Percentiles rank a stretch among this genome's conserved stretches.
Conservation (phyloP, 73 alveolate genomes). For the Symbiodinium natans region DNA sequence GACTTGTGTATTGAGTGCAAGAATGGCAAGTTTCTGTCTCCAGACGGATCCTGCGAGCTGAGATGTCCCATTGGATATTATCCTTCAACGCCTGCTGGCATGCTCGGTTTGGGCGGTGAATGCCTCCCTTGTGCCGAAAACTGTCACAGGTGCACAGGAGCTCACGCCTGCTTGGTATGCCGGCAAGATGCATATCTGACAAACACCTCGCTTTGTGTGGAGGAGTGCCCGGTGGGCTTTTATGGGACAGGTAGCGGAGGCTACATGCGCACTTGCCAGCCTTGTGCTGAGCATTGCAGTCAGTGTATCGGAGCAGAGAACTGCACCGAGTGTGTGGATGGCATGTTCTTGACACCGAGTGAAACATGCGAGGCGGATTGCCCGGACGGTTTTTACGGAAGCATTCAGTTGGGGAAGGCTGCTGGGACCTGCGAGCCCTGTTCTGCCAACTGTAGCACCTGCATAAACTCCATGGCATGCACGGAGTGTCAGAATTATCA, state of each 20-base stretch:
- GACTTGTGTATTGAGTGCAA: conserved; percentile 1
- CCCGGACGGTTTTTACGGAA: background rate
- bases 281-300: conserved; percentile 30
- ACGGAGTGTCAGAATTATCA: background rate
- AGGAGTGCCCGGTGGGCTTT: conserved; percentile 3
- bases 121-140: conserved; percentile 1
- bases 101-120: conserved; percentile 1
- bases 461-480: background rate
- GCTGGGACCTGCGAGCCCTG: conserved; percentile 16
- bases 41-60: background rate
- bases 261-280: conserved; percentile 31
- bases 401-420: background rate
- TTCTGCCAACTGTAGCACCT: background rate
- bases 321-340: conserved; percentile 2
- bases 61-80: conserved; percentile 9
- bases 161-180: background rate
- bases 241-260: conserved; percentile 11
- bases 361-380: background rate
- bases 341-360: background rate
- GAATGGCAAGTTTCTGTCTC: background rate
- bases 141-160: background rate
- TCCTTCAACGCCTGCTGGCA: conserved; percentile 12
- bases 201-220: background rate
- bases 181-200: conserved; percentile 10
- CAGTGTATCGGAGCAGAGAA: conserved; percentile 25